These are phyloP conservation scores for Fusarium sp. DNA, from an alignment of 2,329 filamentous ascomycete species.

Conservation along the genomic window DNA sequence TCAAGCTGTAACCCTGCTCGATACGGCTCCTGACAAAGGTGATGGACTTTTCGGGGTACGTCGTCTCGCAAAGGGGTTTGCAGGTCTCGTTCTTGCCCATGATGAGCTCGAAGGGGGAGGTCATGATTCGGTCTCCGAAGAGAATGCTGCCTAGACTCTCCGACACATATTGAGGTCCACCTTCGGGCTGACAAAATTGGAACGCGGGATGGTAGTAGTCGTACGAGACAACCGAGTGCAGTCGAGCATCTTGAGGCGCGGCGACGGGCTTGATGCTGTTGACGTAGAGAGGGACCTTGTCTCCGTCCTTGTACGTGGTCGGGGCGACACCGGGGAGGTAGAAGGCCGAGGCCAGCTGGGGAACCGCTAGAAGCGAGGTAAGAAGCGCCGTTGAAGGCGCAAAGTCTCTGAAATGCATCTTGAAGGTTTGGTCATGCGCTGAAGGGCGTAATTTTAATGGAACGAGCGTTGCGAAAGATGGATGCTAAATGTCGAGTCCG, in stretches of 20 bases:
- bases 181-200: conserved; percentile 86
- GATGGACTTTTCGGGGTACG: conserved; percentile 73
- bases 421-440: conserved; percentile 46
- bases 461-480: conserved; percentile 32
- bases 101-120: conserved; percentile 90
- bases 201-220: conserved; percentile 95
- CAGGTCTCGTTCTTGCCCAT: conserved; percentile 92
- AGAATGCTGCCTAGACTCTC: conserved; percentile 92
- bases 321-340: conserved; percentile 97
- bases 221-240: conserved; percentile 94
- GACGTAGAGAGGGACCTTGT: conserved; percentile 87
- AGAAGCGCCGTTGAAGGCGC: conserved; percentile 63
- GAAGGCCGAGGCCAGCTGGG: conserved; percentile 77
- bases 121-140: conserved; percentile 96
- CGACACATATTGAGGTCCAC: conserved; percentile 81
- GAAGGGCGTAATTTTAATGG: conserved; percentile 2
- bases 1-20: conserved; percentile 87
- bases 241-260: conserved; percentile 79
- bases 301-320: conserved; percentile 86
- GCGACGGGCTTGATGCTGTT: conserved; percentile 92
- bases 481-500: conserved; percentile 12
- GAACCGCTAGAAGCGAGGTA: conserved; percentile 62
- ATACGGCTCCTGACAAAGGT: conserved; percentile 88
- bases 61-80: conserved; percentile 79
- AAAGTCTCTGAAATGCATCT: conserved; percentile 61